phyloP scores from a whole-genome alignment of 805 yeast species.

The Candida vartiovaarae region DNA sequence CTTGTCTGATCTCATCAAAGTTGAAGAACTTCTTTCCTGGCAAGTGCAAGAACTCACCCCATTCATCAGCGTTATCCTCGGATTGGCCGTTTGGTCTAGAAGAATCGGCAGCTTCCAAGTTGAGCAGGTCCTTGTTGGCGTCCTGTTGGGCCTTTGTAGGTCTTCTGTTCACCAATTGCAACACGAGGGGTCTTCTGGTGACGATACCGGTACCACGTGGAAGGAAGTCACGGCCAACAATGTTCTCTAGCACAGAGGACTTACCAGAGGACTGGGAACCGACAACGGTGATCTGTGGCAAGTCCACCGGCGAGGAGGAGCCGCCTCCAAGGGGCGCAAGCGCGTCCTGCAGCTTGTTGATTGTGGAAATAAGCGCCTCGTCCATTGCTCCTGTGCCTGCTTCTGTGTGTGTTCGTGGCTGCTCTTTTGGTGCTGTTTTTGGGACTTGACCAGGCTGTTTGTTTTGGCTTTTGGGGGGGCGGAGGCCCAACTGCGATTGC shows the following conservation, averaged over 20 bases:
- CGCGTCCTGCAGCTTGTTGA: conserved; percentile 80
- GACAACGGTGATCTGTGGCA: conserved; percentile 92
- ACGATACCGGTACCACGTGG: conserved; percentile 94
- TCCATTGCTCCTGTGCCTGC: conserved; percentile 41
- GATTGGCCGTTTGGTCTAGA: conserved; percentile 38
- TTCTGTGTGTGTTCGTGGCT: no score
- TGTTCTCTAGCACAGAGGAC: conserved; percentile 83
- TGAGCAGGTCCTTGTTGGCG: conserved; percentile 23
- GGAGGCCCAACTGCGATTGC: not conserved
- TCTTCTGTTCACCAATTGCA: conserved; percentile 72
- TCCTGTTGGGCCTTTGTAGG: conserved; percentile 26
- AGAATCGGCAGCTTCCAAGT: conserved; percentile 29
- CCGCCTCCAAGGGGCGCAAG: conserved; percentile 84
- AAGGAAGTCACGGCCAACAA: conserved; percentile 84
- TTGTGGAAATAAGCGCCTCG: conserved; percentile 65
- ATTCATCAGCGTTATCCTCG: conserved; percentile 75
- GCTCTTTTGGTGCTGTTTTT: no score
- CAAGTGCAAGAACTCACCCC: conserved; percentile 96
- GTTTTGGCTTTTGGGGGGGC: not conserved
- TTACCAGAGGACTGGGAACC: conserved; percentile 90
- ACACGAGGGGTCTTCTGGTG: conserved; percentile 79
- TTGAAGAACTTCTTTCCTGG: conserved; percentile 85
- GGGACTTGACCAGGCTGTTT: no score
- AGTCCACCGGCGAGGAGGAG: conserved; percentile 72
- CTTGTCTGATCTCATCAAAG: conserved; percentile 82